phyloP scores from a whole-genome alignment of 352 stramenopile species.

The Plasmopara halstedii region DNA sequence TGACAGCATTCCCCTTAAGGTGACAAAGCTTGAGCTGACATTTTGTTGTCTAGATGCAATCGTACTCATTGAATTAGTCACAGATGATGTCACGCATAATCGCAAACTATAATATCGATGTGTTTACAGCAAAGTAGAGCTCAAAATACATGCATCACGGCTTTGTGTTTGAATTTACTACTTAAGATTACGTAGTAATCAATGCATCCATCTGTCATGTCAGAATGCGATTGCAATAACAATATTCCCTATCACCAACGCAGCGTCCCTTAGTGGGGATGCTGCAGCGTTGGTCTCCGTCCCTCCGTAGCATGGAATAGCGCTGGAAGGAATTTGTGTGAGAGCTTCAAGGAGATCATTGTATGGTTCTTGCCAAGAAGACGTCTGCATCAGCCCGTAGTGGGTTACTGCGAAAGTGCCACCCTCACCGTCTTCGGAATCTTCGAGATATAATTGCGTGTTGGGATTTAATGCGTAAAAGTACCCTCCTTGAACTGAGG shows the following conservation, averaged over 20 bases:
- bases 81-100: too few species aligned
- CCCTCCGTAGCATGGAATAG: conserved; percentile 60
- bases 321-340: conserved; percentile 27
- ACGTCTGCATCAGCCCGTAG: conserved; percentile 47
- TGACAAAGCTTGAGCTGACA: too few species aligned
- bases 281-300: conserved; percentile 5
- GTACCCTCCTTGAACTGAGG: conserved; percentile 44
- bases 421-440: conserved; percentile 31
- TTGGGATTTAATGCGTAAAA: conserved; percentile 64
- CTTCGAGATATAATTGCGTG: conserved; percentile 47
- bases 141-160: too few species aligned
- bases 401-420: conserved; percentile 44
- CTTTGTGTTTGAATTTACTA: background rate
- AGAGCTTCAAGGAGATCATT: conserved; percentile 39
- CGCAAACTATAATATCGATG: too few species aligned
- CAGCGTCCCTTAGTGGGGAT: background rate
- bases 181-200: background rate
- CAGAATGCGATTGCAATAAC: background rate
- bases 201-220: background rate
- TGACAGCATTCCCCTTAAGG: too few species aligned
- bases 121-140: too few species aligned
- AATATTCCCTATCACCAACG: background rate
- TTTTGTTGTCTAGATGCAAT: too few species aligned
- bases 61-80: too few species aligned
- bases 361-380: conserved; percentile 50